phyloP scores from a whole-genome alignment of 1,284 basidiomycete species.

The Boletus nobilissimus region DNA sequence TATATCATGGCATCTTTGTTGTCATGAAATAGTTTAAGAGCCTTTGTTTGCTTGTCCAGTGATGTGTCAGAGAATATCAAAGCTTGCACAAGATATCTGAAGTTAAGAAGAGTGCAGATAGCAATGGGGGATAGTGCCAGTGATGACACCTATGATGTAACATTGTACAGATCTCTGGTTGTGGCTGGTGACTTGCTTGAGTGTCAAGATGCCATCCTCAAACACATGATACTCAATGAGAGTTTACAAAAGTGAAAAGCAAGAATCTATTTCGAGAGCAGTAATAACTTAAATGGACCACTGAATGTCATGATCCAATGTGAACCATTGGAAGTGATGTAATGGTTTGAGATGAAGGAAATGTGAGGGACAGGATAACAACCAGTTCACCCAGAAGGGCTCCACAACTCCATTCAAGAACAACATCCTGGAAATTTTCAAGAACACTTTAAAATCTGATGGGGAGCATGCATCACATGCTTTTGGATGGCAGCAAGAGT shows the following conservation, averaged over 20 bases:
- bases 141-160: no score
- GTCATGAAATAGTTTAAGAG: no score
- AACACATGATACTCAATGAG: conserved; percentile 18
- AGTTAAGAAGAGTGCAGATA: no score
- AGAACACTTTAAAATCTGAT: neutral
- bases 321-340: neutral
- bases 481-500: neutral
- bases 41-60: no score
- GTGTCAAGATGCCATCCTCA: conserved; percentile 1
- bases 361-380: neutral
- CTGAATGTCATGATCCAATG: conserved; percentile 21
- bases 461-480: fast-evolving
- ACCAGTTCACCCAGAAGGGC: conserved; percentile 4
- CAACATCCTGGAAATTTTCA: neutral
- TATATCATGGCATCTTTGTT: no score
- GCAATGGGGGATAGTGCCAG: no score
- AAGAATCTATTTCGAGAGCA: conserved; percentile 1
- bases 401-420: neutral
- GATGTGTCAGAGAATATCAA: no score
- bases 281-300: conserved; percentile 2
- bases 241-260: no score
- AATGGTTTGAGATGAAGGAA: conserved; percentile 14
- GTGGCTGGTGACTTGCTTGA: conserved; percentile 1
- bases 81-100: no score
- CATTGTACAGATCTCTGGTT: no score